Conservation (phyloP, 139 green algal species). For the Trebouxia sp. region DNA sequence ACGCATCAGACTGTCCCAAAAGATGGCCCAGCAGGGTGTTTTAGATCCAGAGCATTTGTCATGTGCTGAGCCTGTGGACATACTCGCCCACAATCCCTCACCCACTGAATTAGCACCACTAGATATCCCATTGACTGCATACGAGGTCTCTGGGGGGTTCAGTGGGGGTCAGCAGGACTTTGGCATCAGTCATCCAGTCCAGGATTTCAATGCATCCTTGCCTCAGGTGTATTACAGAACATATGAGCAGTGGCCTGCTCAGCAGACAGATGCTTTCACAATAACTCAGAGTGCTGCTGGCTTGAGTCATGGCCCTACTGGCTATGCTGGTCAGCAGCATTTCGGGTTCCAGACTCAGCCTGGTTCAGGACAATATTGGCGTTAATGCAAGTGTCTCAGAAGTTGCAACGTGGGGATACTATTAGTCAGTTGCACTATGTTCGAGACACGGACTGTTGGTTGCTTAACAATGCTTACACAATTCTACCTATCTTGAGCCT, state of each 20-base stretch:
- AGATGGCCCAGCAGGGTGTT: neutral
- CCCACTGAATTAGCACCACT: neutral
- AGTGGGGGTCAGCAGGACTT: neutral
- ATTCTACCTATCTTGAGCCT: too few species aligned
- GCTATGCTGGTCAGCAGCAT: neutral
- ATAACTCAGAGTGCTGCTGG: neutral
- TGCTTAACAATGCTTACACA: too few species aligned
- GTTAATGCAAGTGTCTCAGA: too few species aligned
- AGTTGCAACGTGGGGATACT: too few species aligned
- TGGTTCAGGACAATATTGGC: too few species aligned
- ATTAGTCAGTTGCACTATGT: too few species aligned
- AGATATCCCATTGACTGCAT: neutral
- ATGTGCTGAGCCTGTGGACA: neutral
- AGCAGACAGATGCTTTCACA: conserved; percentile 5
- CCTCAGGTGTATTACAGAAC: neutral
- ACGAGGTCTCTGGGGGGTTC: neutral
- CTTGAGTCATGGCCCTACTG: neutral
- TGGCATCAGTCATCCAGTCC: neutral
- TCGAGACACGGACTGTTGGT: too few species aligned
- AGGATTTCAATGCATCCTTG: neutral
- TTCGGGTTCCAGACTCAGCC: too few species aligned
- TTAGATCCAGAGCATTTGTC: conserved; percentile 5
- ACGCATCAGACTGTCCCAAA: neutral
- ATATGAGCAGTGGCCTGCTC: conserved; percentile 1
- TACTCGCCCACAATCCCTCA: conserved; percentile 5